Evolutionary conservation across 768 basidiomycete species (phyloP).

Genomic region (Albatrellus ellisii): DNA sequence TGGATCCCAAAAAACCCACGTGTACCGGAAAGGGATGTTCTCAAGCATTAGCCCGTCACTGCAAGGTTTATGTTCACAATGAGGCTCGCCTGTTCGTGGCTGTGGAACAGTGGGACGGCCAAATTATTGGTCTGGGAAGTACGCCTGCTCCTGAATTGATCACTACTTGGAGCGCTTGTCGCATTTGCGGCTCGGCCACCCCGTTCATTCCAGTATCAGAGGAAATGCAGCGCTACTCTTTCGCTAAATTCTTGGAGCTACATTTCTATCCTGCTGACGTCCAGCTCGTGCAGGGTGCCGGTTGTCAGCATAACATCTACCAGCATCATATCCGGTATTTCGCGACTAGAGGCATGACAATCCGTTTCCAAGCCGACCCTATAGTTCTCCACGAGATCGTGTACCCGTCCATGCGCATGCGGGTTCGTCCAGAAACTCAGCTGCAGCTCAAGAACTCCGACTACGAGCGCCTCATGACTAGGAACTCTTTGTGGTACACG

Average conservation of each 20-base stretch:
- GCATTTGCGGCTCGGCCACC: slow-evolving; percentile 62
- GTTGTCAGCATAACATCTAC: slow-evolving; percentile 91
- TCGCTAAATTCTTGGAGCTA: slow-evolving; percentile 91
- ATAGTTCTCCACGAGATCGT: slow-evolving; percentile 77
- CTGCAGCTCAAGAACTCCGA: slow-evolving; percentile 88
- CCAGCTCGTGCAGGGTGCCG: slow-evolving; percentile 72
- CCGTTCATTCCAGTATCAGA: slow-evolving; percentile 84
- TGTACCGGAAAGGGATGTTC: slow-evolving; percentile 81
- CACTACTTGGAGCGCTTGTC: slow-evolving; percentile 87
- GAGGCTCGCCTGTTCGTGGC: slow-evolving; percentile 72
- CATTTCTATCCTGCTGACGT: slow-evolving; percentile 91
- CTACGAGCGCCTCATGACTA: slow-evolving; percentile 59
- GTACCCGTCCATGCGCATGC: slow-evolving; percentile 79
- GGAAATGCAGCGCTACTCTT: slow-evolving; percentile 89
- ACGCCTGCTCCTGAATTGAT: slow-evolving; percentile 60
- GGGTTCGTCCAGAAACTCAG: slow-evolving; percentile 76
- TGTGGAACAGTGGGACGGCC: slow-evolving; percentile 80
- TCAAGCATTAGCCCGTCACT: slow-evolving; percentile 71
- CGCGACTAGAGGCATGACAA: slow-evolving; percentile 67
- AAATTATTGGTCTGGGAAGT: slow-evolving; percentile 45
- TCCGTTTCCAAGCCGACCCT: slow-evolving; percentile 79
- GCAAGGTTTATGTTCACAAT: slow-evolving; percentile 85
- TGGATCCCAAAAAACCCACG: slow-evolving; percentile 53
- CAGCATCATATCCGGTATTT: slow-evolving; percentile 90
- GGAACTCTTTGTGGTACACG: slow-evolving; percentile 65